Base-by-base conservation (phyloP, 345 rosid species). In the Gossypium mustelinum region DNA sequence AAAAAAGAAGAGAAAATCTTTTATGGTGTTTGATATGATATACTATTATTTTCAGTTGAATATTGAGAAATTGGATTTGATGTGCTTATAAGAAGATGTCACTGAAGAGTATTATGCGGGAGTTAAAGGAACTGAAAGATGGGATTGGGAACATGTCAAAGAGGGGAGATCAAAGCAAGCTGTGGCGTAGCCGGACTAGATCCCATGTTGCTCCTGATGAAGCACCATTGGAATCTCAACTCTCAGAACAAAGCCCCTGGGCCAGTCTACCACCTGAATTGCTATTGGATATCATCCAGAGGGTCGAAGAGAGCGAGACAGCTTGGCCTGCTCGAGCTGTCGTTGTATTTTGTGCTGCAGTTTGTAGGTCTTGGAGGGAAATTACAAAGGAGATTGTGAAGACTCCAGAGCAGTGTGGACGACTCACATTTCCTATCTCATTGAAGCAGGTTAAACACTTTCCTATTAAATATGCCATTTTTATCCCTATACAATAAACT, bases 71-170 rank as follows among this genome's bases (percentile, higher is more conserved):
- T 55, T 62, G 76, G 73, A 68, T 48, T 79, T 82, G 77, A 68
- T 77, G 57, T 76, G 82, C 76, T 76, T 72, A 34, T 65, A 73
- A 61, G 24, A 18, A 85, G 80, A 92, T 94, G 99, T 84, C 98
- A 2, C 73, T 89, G 2, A 92, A 89, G 81, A 87, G 87, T 88
- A 83, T 91, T 63, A 85, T 94, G 78, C 93, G 97, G 14, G 97
- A 92, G 84, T 75, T 94, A 69, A 92, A 74, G 82, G 97, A 89
- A 81, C 84, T 89, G 76, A 89, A 81, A 72, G 97, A 87, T 76
- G 97, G 93, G 72, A 83, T 91, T 73, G 97, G 97, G 67, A 87
- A 83, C 75, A 88, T 89, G 62, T 94, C 98, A 0, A 81, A 86
- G 83, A 83, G 92, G 65, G 60, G 60, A 56, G 60, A 24, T 22